Base-by-base conservation (phyloP, 2,329 filamentous ascomycete species). In the Colletotrichum paranaense region DNA sequence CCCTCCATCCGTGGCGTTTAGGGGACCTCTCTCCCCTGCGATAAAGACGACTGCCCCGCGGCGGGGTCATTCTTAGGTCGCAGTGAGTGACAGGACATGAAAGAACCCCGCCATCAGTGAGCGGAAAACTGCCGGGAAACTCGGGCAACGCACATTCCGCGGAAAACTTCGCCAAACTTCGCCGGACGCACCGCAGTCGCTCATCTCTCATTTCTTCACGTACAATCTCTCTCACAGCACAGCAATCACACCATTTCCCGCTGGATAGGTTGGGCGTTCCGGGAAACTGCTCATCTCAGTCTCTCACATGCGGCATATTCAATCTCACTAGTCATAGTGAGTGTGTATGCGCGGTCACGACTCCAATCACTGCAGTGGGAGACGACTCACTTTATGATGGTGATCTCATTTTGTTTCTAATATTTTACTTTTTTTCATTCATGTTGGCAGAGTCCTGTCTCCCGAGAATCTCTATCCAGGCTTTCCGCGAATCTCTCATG, bases 101-200 rank as follows among this genome's bases (percentile, higher is more conserved):
- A 24, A 32, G n/a, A 8, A 62, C 70, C 64, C 68, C 68, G 57
- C 68, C 46, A 62, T 62, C 42, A 56, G 62, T 55, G 38, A 42
- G 24, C 63, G 70, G 69, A 26, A 64, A 64, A 56, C 52, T 2
- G 6, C 30, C 30, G 64, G 66, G 28, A 30, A 60, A 65, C 24
- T 38, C 67, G 70, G 70, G 46, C 19, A 73, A 62, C 4, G 19
- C 0, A 7, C 12, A 46, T 3, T 24, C 60, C 60, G 60, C 62
- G 62, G 62, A 16, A 56, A 65, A 56, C 62, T 65, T 65, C 16
- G 52, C 67, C 67, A 35, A 72, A 72, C 30, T 62, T 73, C 55
- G 70, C 53, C 70, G 46, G 69, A 73, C 67, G 53, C 0, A 32
- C 59, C 32, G 42, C 24, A 65, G 49, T 70, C 70, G 70, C 49